Evolutionary conservation across 768 basidiomycete genomes (phyloP).

Genomic region (Boletus tomentosulus): DNA sequence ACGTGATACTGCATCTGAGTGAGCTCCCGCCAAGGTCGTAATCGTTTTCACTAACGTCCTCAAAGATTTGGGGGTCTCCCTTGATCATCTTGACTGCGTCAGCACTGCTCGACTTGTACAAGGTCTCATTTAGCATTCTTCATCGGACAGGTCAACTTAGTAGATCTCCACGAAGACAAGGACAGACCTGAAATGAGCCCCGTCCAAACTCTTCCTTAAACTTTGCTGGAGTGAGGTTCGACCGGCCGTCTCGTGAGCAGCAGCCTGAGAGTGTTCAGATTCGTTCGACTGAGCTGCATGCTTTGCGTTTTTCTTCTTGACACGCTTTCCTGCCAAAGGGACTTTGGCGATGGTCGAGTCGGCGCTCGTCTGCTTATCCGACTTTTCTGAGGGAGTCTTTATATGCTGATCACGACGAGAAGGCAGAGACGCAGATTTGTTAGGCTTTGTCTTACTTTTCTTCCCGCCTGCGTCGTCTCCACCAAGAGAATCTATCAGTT

Average conservation of each 20-base stretch:
- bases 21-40: conserved; percentile 6
- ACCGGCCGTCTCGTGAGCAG: conserved; percentile 15
- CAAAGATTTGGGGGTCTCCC: conserved; percentile 73
- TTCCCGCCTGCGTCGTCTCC: conserved; percentile 23
- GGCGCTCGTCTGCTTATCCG: conserved; percentile 5
- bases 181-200: conserved; percentile 78
- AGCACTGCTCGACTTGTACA: conserved; percentile 83
- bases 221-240: conserved; percentile 71
- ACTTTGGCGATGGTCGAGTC: conserved; percentile 11
- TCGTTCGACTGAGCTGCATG: conserved; percentile 16
- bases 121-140: conserved; percentile 86
- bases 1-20: conserved; percentile 71
- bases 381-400: neutral
- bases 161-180: neutral
- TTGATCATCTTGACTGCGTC: conserved; percentile 80
- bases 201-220: conserved; percentile 78
- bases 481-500: conserved; percentile 50
- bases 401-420: conserved; percentile 6
- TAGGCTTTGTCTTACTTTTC: conserved; percentile 11
- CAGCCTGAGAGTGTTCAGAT: conserved; percentile 12
- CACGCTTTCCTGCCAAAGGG: conserved; percentile 8
- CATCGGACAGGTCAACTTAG: conserved; percentile 5
- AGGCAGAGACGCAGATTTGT: conserved; percentile 2
- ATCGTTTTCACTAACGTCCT: conserved; percentile 56
- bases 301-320: conserved; percentile 19